Evolutionary conservation across 306 rosid genomes (phyloP).

Genomic region (Mimosa bimucronata): DNA sequence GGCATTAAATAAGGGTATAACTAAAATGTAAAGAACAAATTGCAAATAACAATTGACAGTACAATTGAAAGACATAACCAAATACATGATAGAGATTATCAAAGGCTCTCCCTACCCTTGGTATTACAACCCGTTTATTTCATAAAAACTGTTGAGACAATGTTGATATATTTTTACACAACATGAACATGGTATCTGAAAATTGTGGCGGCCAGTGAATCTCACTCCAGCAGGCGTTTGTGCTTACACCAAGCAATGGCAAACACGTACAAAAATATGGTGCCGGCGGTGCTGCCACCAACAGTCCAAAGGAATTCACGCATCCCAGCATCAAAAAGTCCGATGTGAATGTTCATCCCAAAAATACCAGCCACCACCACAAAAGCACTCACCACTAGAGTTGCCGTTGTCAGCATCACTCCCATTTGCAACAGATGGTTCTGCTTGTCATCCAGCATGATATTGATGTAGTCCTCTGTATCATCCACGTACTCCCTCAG

Average conservation of each 20-base stretch:
- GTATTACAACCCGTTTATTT: not conserved
- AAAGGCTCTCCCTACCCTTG: no score
- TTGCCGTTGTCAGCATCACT: slow-evolving; percentile 96
- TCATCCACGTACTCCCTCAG: slow-evolving; percentile 96
- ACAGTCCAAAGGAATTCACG: slow-evolving; percentile 64
- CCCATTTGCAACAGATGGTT: slow-evolving; percentile 99
- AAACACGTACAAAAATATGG: slow-evolving; percentile 53
- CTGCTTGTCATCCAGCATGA: slow-evolving; percentile 99
- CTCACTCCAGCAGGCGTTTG: slow-evolving; percentile 67
- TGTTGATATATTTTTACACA: not conserved
- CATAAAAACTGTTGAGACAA: not conserved
- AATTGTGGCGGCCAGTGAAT: not conserved
- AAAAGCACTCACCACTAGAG: slow-evolving; percentile 81
- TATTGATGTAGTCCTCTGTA: slow-evolving; percentile 98
- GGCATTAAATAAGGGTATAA: no score
- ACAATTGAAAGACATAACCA: no score
- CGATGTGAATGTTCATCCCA: slow-evolving; percentile 86
- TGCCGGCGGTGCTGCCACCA: slow-evolving; percentile 54
- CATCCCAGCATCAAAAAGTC: slow-evolving; percentile 64
- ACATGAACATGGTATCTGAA: not conserved
- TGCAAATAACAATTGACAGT: no score
- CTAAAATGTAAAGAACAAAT: no score
- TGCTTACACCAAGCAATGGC: slow-evolving; percentile 77
- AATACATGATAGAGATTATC: no score
- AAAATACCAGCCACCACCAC: slow-evolving; percentile 95